Evolutionary conservation across 352 stramenopile species (phyloP).

Genomic region (Phytophthora parvispora): DNA sequence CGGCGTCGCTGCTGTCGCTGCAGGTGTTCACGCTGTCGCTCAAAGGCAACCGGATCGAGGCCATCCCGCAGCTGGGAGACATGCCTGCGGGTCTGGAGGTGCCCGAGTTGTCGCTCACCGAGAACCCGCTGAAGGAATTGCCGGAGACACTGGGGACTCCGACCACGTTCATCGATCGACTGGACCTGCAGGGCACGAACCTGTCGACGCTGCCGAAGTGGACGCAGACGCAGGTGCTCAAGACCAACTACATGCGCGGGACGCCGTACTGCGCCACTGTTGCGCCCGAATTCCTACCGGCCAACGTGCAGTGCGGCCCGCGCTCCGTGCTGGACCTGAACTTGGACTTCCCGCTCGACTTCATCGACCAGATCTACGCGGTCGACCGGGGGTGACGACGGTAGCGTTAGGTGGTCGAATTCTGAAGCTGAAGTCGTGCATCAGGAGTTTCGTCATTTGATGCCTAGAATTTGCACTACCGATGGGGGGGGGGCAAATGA

Average conservation of each 20-base stretch:
- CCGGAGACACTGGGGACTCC: neutral
- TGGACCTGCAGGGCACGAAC: conserved; percentile 17
- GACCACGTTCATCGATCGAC: conserved; percentile 5
- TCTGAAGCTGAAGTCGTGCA: too few species aligned
- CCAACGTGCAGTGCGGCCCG: conserved; percentile 1
- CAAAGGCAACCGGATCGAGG: conserved; percentile 18
- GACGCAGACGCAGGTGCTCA: conserved; percentile 8
- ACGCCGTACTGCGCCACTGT: conserved; percentile 17
- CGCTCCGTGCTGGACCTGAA: conserved; percentile 4
- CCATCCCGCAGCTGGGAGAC: neutral
- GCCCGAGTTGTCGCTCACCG: neutral
- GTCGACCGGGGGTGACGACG: neutral
- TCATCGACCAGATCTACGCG: conserved; percentile 5
- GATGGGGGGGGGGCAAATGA: too few species aligned
- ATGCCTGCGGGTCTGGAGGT: neutral
- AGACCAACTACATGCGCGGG: conserved; percentile 9
- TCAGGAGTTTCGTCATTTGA: too few species aligned
- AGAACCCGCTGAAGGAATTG: conserved; percentile 12
- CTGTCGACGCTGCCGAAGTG: conserved; percentile 2
- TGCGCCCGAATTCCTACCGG: neutral
- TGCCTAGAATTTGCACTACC: too few species aligned
- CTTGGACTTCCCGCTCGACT: conserved; percentile 3
- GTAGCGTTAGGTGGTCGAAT: too few species aligned
- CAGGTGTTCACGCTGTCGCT: conserved; percentile 16
- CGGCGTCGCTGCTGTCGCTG: conserved; percentile 4